A percentile compares a stretch with the other conserved stretches of the same genome.
These are phyloP conservation scores for Hirschfeldia incana DNA, from an alignment of 345 rosid species.

Conservation along the genomic window DNA sequence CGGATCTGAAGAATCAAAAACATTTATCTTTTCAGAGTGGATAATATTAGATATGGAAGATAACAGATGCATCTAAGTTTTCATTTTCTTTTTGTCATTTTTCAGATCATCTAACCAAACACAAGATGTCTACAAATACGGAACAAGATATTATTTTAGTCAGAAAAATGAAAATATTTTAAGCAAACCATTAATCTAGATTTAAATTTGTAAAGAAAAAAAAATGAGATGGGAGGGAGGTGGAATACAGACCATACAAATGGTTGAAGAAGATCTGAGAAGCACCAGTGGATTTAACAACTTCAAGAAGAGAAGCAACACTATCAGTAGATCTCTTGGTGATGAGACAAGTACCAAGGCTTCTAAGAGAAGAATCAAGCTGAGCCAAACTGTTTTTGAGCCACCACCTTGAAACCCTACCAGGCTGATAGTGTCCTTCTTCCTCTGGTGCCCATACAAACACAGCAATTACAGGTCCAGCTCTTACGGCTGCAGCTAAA, in stretches of 20 bases:
- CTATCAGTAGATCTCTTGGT: conserved; percentile 87
- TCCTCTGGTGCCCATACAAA: conserved; percentile 97
- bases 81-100: neutral
- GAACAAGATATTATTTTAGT: neutral
- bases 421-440: conserved; percentile 84
- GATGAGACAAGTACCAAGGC: conserved; percentile 80
- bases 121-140: neutral
- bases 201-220: no score
- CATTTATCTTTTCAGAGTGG: neutral
- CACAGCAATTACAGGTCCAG: conserved; percentile 78
- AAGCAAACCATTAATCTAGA: neutral
- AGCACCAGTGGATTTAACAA: conserved; percentile 89
- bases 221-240: conserved; percentile 23
- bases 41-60: neutral
- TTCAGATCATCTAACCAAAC: neutral
- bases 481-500: conserved; percentile 84
- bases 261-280: conserved; percentile 95
- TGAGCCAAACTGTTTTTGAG: conserved; percentile 90
- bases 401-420: conserved; percentile 99
- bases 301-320: conserved; percentile 76
- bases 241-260: conserved; percentile 74
- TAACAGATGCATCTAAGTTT: neutral
- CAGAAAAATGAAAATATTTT: conserved; percentile 1
- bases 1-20: conserved; percentile 67
- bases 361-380: conserved; percentile 84